These are phyloP conservation scores for Streptanthus diversifolius DNA, from an alignment of 345 rosid genomes.

Conservation along the genomic window DNA sequence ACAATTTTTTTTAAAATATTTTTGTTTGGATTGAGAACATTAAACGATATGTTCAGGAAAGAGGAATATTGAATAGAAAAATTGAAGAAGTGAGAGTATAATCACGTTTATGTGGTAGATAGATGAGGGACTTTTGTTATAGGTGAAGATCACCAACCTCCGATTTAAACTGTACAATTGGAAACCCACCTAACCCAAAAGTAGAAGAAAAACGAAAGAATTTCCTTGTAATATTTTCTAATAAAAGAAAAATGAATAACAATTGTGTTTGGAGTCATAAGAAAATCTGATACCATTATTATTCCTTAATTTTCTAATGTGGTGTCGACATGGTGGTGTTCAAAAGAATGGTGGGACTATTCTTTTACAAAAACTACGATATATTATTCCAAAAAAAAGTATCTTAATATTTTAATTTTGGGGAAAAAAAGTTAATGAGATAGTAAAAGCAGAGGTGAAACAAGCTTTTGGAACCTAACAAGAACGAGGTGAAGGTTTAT, in stretches of 20 bases:
- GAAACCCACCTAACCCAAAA: conserved; percentile 4
- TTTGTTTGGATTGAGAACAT: neutral
- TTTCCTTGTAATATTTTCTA: neutral
- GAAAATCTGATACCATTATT: neutral
- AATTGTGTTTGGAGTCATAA: neutral
- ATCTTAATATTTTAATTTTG: too few species aligned
- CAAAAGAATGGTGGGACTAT: neutral
- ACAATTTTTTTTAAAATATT: neutral
- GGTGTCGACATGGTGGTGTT: neutral
- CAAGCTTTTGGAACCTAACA: too few species aligned
- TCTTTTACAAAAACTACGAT: too few species aligned
- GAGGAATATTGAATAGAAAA: neutral
- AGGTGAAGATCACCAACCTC: conserved; percentile 24
- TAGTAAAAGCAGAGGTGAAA: too few species aligned
- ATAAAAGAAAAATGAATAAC: too few species aligned
- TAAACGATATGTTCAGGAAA: neutral
- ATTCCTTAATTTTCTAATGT: neutral
- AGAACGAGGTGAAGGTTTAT: too few species aligned
- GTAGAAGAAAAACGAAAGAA: neutral
- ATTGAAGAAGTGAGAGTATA: neutral
- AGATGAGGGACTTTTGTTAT: neutral
- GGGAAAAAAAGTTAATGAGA: too few species aligned
- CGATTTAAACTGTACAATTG: conserved; percentile 2
- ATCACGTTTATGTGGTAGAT: conserved; percentile 24
- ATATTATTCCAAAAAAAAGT: too few species aligned